Conservation (phyloP, 129 eudicot species). For the Centrapalus pauciflorus region DNA sequence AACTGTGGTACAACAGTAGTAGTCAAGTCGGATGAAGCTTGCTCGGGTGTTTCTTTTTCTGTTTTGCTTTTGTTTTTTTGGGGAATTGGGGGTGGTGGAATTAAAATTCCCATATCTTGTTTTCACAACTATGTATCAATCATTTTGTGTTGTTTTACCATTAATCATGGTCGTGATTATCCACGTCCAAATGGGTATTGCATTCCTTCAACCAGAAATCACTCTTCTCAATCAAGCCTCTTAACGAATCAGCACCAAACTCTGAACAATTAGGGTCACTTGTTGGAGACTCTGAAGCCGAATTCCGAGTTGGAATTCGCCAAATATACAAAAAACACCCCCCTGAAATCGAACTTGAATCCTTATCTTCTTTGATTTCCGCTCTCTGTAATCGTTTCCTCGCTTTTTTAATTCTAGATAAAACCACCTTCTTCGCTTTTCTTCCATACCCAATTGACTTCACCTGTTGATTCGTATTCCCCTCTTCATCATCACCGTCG, state of each 20-base stretch:
- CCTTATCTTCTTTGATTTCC: conserved; percentile 4
- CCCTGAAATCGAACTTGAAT: conserved; percentile 10
- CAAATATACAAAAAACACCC: conserved; percentile 35
- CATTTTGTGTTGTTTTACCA: too few relatives aligned
- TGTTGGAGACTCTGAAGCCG: conserved; percentile 43
- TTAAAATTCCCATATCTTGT: not conserved
- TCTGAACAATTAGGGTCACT: conserved; percentile 50
- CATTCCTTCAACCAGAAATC: conserved; percentile 61
- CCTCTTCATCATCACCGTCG: not conserved
- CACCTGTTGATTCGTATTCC: not conserved
- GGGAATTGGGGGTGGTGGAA: not conserved
- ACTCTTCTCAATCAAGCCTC: conserved; percentile 58
- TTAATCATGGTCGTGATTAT: not conserved
- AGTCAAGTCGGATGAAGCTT: not conserved
- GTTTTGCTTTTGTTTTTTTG: not conserved
- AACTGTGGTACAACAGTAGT: not conserved
- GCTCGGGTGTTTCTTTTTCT: not conserved
- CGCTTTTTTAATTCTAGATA: conserved; percentile 31
- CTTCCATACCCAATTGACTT: conserved; percentile 13
- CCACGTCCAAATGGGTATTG: conserved; percentile 63
- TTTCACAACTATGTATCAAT: not conserved
- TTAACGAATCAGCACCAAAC: conserved; percentile 41
- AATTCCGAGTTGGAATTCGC: conserved; percentile 30
- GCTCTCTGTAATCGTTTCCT: too few relatives aligned
- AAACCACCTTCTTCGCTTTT: conserved; percentile 32